These are phyloP conservation scores for Talaromyces sp. DNA, from an alignment of 2,329 filamentous ascomycete genomes.

Conservation along the genomic window DNA sequence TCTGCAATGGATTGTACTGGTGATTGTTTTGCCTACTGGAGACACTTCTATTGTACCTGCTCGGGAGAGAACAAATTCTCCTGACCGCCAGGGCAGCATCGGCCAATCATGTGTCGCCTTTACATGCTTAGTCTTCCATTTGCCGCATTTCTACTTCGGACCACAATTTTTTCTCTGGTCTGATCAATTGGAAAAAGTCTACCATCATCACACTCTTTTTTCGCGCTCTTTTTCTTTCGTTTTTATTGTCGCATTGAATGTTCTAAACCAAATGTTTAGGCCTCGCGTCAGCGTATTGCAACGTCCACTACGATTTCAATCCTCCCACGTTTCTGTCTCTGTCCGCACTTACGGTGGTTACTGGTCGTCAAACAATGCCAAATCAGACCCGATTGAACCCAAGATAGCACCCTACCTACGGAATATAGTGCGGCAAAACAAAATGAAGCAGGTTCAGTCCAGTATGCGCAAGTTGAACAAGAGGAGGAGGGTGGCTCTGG, in stretches of 20 bases:
- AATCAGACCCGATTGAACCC: neutral
- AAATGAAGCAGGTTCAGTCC: slow-evolving; percentile 21
- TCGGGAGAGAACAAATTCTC: slow-evolving; percentile 24
- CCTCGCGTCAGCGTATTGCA: neutral
- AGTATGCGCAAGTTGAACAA: slow-evolving; percentile 25
- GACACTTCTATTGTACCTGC: slow-evolving; percentile 1
- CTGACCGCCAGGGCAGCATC: slow-evolving; percentile 15
- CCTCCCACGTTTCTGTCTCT: neutral
- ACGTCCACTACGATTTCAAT: neutral
- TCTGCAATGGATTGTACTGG: neutral
- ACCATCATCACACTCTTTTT: neutral
- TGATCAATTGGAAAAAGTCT: neutral
- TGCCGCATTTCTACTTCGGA: slow-evolving; percentile 2
- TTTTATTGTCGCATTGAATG: neutral
- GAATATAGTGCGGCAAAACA: slow-evolving; percentile 13
- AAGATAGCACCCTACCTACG: slow-evolving; percentile 1
- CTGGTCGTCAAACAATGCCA: neutral
- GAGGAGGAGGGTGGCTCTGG: slow-evolving; percentile 51
- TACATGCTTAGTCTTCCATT: slow-evolving; percentile 3
- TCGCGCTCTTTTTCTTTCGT: too few relatives aligned
- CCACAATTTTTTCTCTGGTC: neutral
- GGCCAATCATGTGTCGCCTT: slow-evolving; percentile 11
- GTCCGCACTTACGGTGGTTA: neutral
- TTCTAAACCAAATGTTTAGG: slow-evolving; percentile 8
- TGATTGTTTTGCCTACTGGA: slow-evolving; percentile 5